A percentile compares a stretch with the other conserved stretches of the same genome.
Evolutionary conservation across 495 filamentous ascomycete genomes (phyloP).

Genomic region (Wilcoxina mikolae): DNA sequence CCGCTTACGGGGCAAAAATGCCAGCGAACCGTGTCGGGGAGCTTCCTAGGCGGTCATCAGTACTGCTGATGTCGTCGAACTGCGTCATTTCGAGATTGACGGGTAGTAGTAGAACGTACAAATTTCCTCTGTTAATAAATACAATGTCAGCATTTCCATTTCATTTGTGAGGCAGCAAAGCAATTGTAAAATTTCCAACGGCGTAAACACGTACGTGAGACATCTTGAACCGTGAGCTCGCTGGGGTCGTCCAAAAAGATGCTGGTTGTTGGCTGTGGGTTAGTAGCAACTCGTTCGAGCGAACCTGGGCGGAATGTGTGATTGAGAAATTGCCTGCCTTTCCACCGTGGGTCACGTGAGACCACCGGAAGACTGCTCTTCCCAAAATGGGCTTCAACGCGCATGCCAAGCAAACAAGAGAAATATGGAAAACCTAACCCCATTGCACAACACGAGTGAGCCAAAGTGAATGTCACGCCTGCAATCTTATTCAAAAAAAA

Average conservation of each 20-base stretch:
- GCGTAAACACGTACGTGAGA: constrained; percentile 21
- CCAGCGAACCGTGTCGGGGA: constrained; percentile 94
- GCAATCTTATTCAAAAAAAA: too few relatives aligned
- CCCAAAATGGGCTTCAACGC: too few relatives aligned
- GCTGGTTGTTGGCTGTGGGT: background rate
- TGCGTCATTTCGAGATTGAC: background rate
- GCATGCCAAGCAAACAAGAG: too few relatives aligned
- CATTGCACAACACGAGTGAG: too few relatives aligned
- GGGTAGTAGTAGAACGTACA: constrained; percentile 13
- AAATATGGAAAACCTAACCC: too few relatives aligned
- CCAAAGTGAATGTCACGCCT: too few relatives aligned
- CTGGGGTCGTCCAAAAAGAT: constrained; percentile 6
- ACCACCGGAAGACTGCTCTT: too few relatives aligned
- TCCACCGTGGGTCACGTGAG: too few relatives aligned
- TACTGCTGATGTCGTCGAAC: background rate
- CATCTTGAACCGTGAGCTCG: constrained; percentile 20
- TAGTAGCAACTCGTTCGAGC: background rate
- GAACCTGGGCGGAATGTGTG: background rate
- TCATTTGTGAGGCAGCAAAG: background rate
- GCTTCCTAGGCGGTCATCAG: constrained; percentile 40
- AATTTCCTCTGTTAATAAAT: constrained; percentile 25
- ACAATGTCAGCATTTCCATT: constrained; percentile 11
- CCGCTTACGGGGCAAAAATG: constrained; percentile 93
- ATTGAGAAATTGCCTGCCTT: constrained; percentile 1
- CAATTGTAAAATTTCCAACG: constrained; percentile 7